A percentile compares a stretch with the other conserved stretches of the same genome.
phyloP scores from a whole-genome alignment of 441 rosid genomes.

The Adansonia madagascariensis region DNA sequence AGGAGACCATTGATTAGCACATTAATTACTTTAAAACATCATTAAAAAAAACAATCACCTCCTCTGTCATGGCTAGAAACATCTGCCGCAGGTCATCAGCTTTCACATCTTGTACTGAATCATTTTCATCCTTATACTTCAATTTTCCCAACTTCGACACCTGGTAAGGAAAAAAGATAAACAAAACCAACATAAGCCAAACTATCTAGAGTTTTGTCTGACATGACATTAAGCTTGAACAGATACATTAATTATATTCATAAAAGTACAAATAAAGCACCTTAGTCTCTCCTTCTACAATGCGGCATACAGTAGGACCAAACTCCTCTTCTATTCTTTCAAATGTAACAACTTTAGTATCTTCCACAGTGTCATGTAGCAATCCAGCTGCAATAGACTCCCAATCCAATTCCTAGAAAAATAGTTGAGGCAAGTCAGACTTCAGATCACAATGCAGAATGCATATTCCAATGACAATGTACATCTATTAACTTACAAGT shows the following conservation, averaged over 20 bases:
- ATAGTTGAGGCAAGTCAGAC: conserved; percentile 34
- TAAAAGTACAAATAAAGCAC: conserved; percentile 44
- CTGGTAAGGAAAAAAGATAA: conserved; percentile 40
- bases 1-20: neutral
- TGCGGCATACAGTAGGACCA: conserved; percentile 83
- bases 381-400: conserved; percentile 96
- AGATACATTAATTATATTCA: neutral
- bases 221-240: conserved; percentile 15
- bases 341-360: conserved; percentile 90
- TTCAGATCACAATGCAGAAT: conserved; percentile 27
- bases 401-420: conserved; percentile 90
- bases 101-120: conserved; percentile 87
- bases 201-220: conserved; percentile 6
- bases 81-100: conserved; percentile 98
- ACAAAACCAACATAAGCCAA: conserved; percentile 20
- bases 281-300: conserved; percentile 99
- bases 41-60: conserved; percentile 48
- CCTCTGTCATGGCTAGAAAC: conserved; percentile 97
- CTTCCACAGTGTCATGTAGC: conserved; percentile 97
- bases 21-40: neutral
- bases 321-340: conserved; percentile 91
- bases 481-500: conserved; percentile 67
- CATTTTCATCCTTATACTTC: conserved; percentile 71
- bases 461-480: conserved; percentile 22
- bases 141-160: conserved; percentile 93